A percentile compares a stretch with the other conserved stretches of the same genome.
phyloP scores from a whole-genome alignment of 176 grass and related monocot species.

The Rhynchospora tenuis region DNA sequence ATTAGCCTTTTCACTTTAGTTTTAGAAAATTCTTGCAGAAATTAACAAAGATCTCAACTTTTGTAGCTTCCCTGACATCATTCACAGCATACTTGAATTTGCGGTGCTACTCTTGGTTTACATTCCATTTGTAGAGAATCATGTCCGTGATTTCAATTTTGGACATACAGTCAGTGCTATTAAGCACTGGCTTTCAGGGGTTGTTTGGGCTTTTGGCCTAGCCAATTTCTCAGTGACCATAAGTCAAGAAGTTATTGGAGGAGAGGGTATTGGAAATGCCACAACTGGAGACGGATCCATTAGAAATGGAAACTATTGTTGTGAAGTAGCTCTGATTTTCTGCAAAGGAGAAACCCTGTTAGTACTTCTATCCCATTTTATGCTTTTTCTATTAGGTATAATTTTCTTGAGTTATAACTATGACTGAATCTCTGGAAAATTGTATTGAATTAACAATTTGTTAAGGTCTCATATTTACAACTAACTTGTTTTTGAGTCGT shows the following conservation, averaged over 20 bases:
- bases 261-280: not conserved
- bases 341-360: not conserved
- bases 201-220: not conserved
- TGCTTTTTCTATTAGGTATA: not conserved
- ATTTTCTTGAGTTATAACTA: not conserved
- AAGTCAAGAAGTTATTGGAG: not conserved
- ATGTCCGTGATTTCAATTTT: not conserved
- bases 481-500: not conserved
- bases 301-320: not conserved
- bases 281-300: not conserved
- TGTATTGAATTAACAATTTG: not conserved
- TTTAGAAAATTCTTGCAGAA: not conserved
- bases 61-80: not conserved
- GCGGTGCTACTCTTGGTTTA: not conserved
- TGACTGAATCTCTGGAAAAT: not conserved
- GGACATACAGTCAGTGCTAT: not conserved
- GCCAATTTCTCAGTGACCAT: not conserved
- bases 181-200: not conserved
- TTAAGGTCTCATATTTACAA: not conserved
- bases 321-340: not conserved
- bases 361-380: not conserved
- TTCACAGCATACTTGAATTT: not conserved
- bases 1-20: not conserved
- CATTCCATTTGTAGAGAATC: not conserved
- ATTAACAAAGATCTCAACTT: not conserved